These are phyloP conservation scores for Powellomyces hirtus DNA, from an alignment of 192 early-diverging fungal species.

Conservation along the genomic window DNA sequence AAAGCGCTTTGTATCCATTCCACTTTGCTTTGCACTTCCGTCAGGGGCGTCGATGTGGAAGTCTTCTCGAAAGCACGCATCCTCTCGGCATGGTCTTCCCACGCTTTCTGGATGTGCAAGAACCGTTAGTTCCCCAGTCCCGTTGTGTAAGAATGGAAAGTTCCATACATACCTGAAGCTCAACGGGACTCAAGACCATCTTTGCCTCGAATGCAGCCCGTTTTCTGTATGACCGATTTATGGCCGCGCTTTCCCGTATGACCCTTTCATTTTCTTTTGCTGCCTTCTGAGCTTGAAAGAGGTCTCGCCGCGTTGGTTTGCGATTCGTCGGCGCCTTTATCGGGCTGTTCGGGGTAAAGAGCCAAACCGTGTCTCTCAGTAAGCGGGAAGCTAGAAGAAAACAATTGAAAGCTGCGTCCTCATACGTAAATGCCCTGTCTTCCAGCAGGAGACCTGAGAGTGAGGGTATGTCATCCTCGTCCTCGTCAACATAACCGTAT, in stretches of 20 bases:
- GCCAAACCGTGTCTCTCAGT: too few species aligned
- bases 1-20: not conserved
- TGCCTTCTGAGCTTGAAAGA: not conserved
- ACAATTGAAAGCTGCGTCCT: too few species aligned
- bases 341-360: too few species aligned
- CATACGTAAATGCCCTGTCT: too few species aligned
- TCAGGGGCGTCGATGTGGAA: not conserved
- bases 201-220: not conserved
- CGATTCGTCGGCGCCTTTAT: not conserved
- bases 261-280: not conserved
- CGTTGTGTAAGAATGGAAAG: not conserved
- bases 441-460: too few species aligned
- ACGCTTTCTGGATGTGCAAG: not conserved
- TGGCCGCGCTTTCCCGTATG: not conserved
- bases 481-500: too few species aligned
- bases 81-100: not conserved
- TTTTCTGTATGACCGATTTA: not conserved
- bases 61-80: not conserved
- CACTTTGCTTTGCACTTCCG: not conserved
- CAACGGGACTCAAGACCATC: not conserved
- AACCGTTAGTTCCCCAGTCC: not conserved
- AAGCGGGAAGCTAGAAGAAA: too few species aligned
- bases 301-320: not conserved
- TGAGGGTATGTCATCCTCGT: too few species aligned
- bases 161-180: not conserved